A percentile compares a stretch with the other conserved stretches of the same genome.
Conservation (phyloP, 129 eudicot species). For the Daucus carota region DNA sequence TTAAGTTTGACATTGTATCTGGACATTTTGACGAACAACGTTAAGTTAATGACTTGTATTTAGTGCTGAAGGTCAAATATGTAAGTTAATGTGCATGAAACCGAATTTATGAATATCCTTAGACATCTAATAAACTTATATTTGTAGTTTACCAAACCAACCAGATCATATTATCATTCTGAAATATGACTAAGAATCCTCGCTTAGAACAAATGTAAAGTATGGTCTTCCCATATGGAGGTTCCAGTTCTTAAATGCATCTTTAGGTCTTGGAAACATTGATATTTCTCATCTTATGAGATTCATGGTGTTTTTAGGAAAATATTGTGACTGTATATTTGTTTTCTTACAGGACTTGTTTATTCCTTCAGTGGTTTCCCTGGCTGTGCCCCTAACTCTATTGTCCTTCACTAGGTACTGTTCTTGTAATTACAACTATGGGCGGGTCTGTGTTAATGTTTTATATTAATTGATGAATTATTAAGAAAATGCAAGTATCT, state of each 20-base stretch:
- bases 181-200: neutral
- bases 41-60: neutral
- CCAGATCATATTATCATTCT: neutral
- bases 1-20: neutral
- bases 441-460: neutral
- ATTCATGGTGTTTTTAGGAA: neutral
- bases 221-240: neutral
- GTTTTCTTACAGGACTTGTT: constrained; percentile 44
- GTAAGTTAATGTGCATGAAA: neutral
- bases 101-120: neutral
- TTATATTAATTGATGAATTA: constrained; percentile 1
- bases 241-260: neutral
- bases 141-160: neutral
- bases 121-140: neutral
- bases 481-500: neutral
- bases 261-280: neutral
- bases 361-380: constrained; percentile 69
- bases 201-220: neutral
- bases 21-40: neutral
- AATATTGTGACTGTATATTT: neutral
- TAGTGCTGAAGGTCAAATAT: neutral
- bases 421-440: neutral
- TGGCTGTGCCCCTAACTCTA: constrained; percentile 90
- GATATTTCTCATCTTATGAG: neutral
- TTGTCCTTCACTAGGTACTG: constrained; percentile 86